Evolutionary conservation across 108 stramenopile genomes (phyloP).

Genomic region (Cylindrotheca fusiformis): DNA sequence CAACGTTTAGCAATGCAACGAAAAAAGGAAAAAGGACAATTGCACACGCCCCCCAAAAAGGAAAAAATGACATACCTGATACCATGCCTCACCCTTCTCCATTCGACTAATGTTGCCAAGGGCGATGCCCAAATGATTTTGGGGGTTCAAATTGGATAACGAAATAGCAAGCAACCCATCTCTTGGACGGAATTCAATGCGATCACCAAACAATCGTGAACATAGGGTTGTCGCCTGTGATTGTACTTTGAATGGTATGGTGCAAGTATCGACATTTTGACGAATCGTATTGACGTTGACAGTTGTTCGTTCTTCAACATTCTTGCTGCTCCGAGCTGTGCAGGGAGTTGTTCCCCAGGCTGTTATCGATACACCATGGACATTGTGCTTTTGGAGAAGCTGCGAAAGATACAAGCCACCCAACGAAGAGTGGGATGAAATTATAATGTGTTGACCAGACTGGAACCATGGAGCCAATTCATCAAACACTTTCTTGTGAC

Average conservation of each 20-base stretch:
- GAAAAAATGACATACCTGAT: constrained; percentile 28
- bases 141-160: constrained; percentile 66
- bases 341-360: constrained; percentile 67
- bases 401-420: constrained; percentile 58
- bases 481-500: constrained; percentile 60
- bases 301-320: constrained; percentile 7
- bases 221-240: constrained; percentile 17
- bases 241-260: constrained; percentile 35
- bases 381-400: constrained; percentile 16
- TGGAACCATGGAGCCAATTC: constrained; percentile 41
- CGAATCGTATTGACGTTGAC: constrained; percentile 57
- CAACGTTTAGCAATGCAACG: too few species aligned
- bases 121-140: constrained; percentile 66
- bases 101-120: constrained; percentile 67
- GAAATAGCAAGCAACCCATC: constrained; percentile 65
- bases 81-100: constrained; percentile 69
- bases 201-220: constrained; percentile 35
- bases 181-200: constrained; percentile 37
- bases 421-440: constrained; percentile 67
- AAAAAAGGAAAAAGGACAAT: too few species aligned
- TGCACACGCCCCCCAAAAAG: too few species aligned
- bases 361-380: constrained; percentile 25
- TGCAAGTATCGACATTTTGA: constrained; percentile 51
- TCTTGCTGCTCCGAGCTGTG: constrained; percentile 42
- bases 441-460: constrained; percentile 46